These are phyloP conservation scores for Cyclotella cryptica DNA, from an alignment of 108 stramenopile genomes.

Conservation along the genomic window DNA sequence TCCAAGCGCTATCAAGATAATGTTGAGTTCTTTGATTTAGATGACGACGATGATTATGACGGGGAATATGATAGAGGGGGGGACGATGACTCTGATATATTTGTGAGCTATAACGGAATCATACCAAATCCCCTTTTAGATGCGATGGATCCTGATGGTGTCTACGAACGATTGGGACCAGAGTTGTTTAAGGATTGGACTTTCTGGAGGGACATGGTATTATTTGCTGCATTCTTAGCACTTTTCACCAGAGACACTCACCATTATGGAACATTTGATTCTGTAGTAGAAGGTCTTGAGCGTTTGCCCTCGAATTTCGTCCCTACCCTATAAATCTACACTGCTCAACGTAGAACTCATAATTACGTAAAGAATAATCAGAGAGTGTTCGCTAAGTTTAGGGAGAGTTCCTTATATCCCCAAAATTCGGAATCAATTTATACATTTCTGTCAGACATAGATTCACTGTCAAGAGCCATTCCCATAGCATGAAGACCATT, in stretches of 20 bases:
- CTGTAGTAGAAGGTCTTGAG: slow-evolving; percentile 45
- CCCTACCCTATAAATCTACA: neutral
- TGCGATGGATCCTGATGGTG: slow-evolving; percentile 56
- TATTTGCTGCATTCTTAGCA: slow-evolving; percentile 39
- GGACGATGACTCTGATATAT: neutral
- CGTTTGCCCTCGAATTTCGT: slow-evolving; percentile 39
- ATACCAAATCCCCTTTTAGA: slow-evolving; percentile 55
- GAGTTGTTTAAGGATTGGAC: slow-evolving; percentile 54
- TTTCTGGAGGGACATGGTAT: slow-evolving; percentile 46
- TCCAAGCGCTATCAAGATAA: slow-evolving; percentile 20
- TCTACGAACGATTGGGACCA: slow-evolving; percentile 52
- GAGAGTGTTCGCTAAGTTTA: no score
- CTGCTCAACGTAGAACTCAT: no score
- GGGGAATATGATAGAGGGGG: slow-evolving; percentile 17
- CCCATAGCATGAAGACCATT: slow-evolving; percentile 94
- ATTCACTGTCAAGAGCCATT: slow-evolving; percentile 88
- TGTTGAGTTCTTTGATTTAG: slow-evolving; percentile 56
- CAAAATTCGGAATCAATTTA: neutral
- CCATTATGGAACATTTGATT: slow-evolving; percentile 54
- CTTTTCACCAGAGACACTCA: slow-evolving; percentile 49
- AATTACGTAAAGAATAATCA: no score
- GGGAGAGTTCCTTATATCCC: no score
- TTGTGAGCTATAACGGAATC: slow-evolving; percentile 42
- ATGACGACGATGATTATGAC: slow-evolving; percentile 37
- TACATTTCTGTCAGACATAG: slow-evolving; percentile 64